Conservation (phyloP, 2,329 filamentous ascomycete genomes). For the Fusarium goolgardi region DNA sequence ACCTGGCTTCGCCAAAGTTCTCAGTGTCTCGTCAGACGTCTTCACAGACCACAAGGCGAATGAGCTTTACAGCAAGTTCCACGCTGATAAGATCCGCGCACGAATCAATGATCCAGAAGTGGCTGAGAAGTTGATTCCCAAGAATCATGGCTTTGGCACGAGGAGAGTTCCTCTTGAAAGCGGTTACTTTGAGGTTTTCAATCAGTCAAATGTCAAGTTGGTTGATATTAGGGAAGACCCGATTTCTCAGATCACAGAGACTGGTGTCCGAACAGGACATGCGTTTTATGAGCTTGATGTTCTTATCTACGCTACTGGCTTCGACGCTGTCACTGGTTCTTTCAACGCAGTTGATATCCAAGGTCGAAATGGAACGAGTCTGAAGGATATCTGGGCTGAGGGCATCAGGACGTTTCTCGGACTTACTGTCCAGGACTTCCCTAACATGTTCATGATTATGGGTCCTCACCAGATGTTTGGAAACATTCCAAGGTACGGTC, state of each 20-base stretch:
- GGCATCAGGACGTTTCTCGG: slow-evolving; percentile 57
- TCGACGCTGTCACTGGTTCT: slow-evolving; percentile 42
- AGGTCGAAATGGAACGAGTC: slow-evolving; percentile 54
- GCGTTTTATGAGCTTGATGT: slow-evolving; percentile 34
- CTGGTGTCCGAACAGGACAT: slow-evolving; percentile 26
- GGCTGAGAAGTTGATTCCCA: slow-evolving; percentile 32
- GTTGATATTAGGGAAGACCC: slow-evolving; percentile 35
- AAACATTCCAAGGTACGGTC: slow-evolving; percentile 53
- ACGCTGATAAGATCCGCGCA: slow-evolving; percentile 31
- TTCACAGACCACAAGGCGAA: slow-evolving; percentile 32
- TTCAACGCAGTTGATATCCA: slow-evolving; percentile 58
- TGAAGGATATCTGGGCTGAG: slow-evolving; percentile 53
- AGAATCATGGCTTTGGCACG: slow-evolving; percentile 32
- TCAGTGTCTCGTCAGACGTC: slow-evolving; percentile 27
- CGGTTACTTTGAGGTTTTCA: slow-evolving; percentile 37
- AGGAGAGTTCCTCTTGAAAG: slow-evolving; percentile 35
- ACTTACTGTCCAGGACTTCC: slow-evolving; percentile 55
- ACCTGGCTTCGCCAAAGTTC: slow-evolving; percentile 32
- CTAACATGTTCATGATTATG: slow-evolving; percentile 62
- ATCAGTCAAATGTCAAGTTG: slow-evolving; percentile 31
- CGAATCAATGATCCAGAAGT: slow-evolving; percentile 23
- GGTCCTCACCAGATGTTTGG: slow-evolving; percentile 59
- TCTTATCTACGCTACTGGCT: slow-evolving; percentile 41
- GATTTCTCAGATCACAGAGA: slow-evolving; percentile 32
- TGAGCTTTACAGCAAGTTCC: slow-evolving; percentile 35